Base-by-base conservation (phyloP, 2,329 filamentous ascomycete species). In the Xylaria sp. region DNA sequence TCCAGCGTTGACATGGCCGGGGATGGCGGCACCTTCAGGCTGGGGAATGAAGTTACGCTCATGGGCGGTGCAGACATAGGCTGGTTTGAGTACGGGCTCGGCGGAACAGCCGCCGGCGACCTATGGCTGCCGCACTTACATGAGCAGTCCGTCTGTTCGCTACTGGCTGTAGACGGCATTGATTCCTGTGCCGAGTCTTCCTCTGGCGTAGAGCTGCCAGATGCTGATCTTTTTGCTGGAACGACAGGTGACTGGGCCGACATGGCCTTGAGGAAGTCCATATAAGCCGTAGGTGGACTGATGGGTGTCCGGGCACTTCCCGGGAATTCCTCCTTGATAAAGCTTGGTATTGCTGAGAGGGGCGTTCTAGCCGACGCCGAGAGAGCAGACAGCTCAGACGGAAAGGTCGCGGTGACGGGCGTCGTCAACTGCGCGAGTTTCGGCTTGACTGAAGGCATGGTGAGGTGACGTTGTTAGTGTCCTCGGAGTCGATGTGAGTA, bases 201-300 rank as follows among this genome's bases (percentile, higher is more conserved):
- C 67, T 82, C 84, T 57, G 83, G 83, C 70, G 83, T 83, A 64
- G 81, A 82, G 20, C 83, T 77, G 73, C 84, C 77, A 68, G 86
- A 86, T 72, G 83, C 76, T 69, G 86, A 86, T 73, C 84, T 85
- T 65, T 82, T 82, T 57, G 82, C 81, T 45, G 89, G 86, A 54
- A 87, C 84, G 53, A 87, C 81, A 9, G 92, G 92, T 69, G 90
- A 93, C 76, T 89, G 88, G 65, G 94, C 84, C 20, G 90, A 90
- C 81, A 96, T 89, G 67, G 90, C 89, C 81, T 94, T 95, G 69
- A 98, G 89, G 77, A 97, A 98, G 76, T 98, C 94, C 72, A 93
- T 91, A 78, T 98, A 98, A 65, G 95, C 94, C 25, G 87, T 85
- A 2, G 95, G 95, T 59, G 95, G 95, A 58, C 92, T 96, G 78